A percentile compares a stretch with the other conserved stretches of the same genome.
Evolutionary conservation across 2,329 filamentous ascomycete genomes (phyloP).

Genomic region (Aureobasidium sp.): DNA sequence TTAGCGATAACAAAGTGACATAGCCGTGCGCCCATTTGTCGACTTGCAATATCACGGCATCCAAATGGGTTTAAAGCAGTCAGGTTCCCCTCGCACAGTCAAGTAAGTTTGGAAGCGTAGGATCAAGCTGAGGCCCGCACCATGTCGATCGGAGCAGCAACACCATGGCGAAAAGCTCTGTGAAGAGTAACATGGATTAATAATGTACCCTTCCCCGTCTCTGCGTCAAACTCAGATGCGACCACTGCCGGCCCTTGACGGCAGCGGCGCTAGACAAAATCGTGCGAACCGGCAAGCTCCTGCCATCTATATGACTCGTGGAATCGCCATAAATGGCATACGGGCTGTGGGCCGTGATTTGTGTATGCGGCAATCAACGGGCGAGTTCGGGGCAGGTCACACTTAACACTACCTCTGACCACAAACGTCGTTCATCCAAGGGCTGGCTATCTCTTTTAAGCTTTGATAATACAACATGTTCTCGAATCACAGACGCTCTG

Average conservation of each 20-base stretch:
- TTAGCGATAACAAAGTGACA: constrained; percentile 4
- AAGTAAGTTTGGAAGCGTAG: constrained; percentile 2
- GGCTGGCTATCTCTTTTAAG: neutral
- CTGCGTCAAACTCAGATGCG: neutral
- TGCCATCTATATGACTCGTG: constrained; percentile 8
- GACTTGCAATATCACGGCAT: constrained; percentile 6
- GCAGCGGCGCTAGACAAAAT: constrained; percentile 1
- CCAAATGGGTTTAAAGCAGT: constrained; percentile 6
- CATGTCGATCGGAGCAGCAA: constrained; percentile 2
- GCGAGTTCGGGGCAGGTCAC: neutral
- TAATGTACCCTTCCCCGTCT: neutral
- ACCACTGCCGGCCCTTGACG: neutral
- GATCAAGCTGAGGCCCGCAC: constrained; percentile 4
- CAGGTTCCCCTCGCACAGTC: constrained; percentile 4
- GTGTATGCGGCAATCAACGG: neutral
- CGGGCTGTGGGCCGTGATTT: neutral
- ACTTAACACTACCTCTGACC: too few species aligned
- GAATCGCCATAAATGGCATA: neutral
- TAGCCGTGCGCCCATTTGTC: neutral
- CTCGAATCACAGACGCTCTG: neutral
- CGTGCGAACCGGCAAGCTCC: neutral
- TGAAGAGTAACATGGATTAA: neutral
- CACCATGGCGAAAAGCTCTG: neutral
- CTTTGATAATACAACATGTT: neutral
- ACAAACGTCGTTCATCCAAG: neutral